These are phyloP conservation scores for Clarireedia paspali DNA, from an alignment of 2,329 filamentous ascomycete species.

Conservation along the genomic window DNA sequence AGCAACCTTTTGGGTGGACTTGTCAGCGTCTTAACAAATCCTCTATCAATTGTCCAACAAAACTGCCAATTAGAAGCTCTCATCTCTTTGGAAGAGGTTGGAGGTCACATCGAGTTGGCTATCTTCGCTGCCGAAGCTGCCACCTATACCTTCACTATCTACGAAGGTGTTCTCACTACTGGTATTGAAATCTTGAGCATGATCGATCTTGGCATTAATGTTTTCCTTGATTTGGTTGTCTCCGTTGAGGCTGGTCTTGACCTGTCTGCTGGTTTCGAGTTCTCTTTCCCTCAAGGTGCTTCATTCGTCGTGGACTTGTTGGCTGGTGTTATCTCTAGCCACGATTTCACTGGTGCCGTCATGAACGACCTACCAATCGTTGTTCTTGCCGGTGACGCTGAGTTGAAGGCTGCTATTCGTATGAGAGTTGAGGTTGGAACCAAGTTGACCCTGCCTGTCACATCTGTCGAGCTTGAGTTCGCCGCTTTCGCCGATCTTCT, in stretches of 20 bases:
- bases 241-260: slow-evolving; percentile 17
- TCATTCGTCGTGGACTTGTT: slow-evolving; percentile 21
- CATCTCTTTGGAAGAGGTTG: slow-evolving; percentile 15
- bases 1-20: slow-evolving; percentile 11
- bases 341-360: slow-evolving; percentile 14
- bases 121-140: slow-evolving; percentile 12
- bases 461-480: slow-evolving; percentile 18
- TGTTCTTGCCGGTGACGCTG: slow-evolving; percentile 16
- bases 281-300: slow-evolving; percentile 19
- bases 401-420: slow-evolving; percentile 19
- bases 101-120: slow-evolving; percentile 20
- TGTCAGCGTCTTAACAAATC: slow-evolving; percentile 16
- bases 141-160: slow-evolving; percentile 18
- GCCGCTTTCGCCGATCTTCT: slow-evolving; percentile 19
- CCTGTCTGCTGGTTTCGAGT: slow-evolving; percentile 19
- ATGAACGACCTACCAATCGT: slow-evolving; percentile 17
- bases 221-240: slow-evolving; percentile 21
- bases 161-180: slow-evolving; percentile 10
- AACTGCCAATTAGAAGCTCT: slow-evolving; percentile 17
- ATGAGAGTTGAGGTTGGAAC: slow-evolving; percentile 19
- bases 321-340: slow-evolving; percentile 15
- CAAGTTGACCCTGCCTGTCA: slow-evolving; percentile 16
- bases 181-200: slow-evolving; percentile 16
- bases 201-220: slow-evolving; percentile 15
- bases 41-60: slow-evolving; percentile 11